Evolutionary conservation across 2,329 filamentous ascomycete genomes (phyloP), one percentile per base, ranked within the genome.

Genomic region (Setomelanomma holmii): DNA sequence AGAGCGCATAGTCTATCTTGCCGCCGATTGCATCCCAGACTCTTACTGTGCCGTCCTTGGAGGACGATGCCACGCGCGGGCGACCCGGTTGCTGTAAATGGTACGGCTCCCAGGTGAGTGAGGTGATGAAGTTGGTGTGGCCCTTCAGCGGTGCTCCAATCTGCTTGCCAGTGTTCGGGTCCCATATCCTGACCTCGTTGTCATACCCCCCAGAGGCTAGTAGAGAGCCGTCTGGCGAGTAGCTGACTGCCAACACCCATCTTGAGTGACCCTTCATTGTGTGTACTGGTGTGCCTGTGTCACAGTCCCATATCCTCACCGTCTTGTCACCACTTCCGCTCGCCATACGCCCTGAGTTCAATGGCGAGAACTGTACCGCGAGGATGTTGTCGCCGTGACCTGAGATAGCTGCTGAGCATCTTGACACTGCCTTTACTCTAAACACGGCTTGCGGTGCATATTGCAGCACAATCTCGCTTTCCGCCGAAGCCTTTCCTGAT

Each of bases 181-280:
- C 88, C 92, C 93, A 98, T 40, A 98, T 79, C 40, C 92, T 82
- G n/a, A 97, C 87, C 0, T 89, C 90, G 69, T 92, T 95, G 74
- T 99, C 93, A 86, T 96, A 96, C 68, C 90, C 91, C 51, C 93
- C 93, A 0, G 92, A 97, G 2, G 92, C 93, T 44, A 98, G 84
- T 39, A 88, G 84, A 22, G 83, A 82, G 10, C 89, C 91, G 68
- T 97, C 91, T 0, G 93, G 91, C 12, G 90, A 92, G 86, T 91
- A 98, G 48, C 87, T 86, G 3, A 96, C 91, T 1, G 87, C 90
- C 49, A 98, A 76, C 3, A 98, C 92, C 93, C 93, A 97, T 55
- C 89, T 89, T 2, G 88, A 88, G 74, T 98, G 95, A 0, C 92
- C 92, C 64, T 91, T 89, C 42, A 98, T 78, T 0, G 92, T 98